Conservation (phyloP, 108 stramenopile genomes). For the Cylindrotheca fusiformis region DNA sequence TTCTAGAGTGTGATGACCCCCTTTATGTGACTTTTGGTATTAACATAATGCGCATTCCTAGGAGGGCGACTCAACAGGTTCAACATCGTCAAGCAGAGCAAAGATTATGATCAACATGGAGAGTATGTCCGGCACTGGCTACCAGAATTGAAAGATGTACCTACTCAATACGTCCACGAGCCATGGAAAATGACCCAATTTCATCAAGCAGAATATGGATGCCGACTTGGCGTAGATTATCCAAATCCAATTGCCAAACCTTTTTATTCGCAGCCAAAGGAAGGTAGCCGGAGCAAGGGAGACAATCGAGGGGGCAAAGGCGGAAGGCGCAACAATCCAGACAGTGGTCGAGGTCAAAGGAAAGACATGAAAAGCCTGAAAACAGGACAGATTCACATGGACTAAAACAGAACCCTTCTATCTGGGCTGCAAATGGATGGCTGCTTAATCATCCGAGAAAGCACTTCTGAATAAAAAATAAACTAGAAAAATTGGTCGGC, state of each 20-base stretch:
- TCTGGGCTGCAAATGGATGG: too few species aligned
- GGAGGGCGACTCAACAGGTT: slow-evolving; percentile 91
- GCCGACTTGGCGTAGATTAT: slow-evolving; percentile 77
- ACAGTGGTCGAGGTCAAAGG: slow-evolving; percentile 64
- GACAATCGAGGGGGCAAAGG: slow-evolving; percentile 27
- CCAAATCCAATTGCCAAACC: slow-evolving; percentile 77
- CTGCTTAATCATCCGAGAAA: too few species aligned
- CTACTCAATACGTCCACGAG: slow-evolving; percentile 72
- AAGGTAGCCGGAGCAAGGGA: slow-evolving; percentile 34
- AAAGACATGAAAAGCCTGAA: slow-evolving; percentile 85
- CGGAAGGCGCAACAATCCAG: slow-evolving; percentile 42
- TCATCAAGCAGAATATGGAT: slow-evolving; percentile 69
- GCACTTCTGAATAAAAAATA: too few species aligned
- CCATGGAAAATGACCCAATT: slow-evolving; percentile 89
- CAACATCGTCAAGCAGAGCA: slow-evolving; percentile 94
- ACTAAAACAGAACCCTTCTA: too few species aligned
- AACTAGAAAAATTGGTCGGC: too few species aligned
- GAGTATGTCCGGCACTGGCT: slow-evolving; percentile 95
- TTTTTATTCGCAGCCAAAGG: slow-evolving; percentile 34
- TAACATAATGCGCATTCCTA: too few species aligned
- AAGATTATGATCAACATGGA: slow-evolving; percentile 93
- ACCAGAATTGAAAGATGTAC: slow-evolving; percentile 87
- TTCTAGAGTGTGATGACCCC: too few species aligned
- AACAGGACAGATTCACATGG: slow-evolving; percentile 37
- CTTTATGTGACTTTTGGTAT: too few species aligned